These are phyloP conservation scores for Trichomonas vaginalis DNA, from an alignment of 208 protist species.

Conservation along the genomic window DNA sequence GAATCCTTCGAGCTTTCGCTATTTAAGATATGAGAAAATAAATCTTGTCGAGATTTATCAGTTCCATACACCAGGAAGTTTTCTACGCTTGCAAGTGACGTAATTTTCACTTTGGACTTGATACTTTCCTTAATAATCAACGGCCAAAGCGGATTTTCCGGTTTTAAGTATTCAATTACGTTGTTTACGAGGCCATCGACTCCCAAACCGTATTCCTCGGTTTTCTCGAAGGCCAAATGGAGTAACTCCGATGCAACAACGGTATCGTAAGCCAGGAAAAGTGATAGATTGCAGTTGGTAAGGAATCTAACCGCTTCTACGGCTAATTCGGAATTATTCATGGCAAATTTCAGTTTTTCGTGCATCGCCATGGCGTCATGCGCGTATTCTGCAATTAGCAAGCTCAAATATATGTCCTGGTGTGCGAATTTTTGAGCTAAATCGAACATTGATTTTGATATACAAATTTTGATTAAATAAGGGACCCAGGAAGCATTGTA, in stretches of 20 bases:
- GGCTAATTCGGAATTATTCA: not conserved
- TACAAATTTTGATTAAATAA: not conserved
- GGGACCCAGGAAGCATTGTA: not conserved
- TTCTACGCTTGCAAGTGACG: not conserved
- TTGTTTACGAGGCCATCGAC: not conserved
- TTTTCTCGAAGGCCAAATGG: not conserved
- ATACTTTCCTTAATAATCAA: not conserved
- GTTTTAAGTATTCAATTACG: not conserved
- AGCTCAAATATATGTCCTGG: not conserved
- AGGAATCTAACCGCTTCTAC: not conserved
- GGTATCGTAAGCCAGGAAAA: not conserved
- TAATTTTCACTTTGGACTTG: not conserved
- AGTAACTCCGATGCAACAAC: not conserved
- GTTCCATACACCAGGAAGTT: not conserved
- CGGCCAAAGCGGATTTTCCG: not conserved
- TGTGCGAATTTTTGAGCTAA: not conserved
- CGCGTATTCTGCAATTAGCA: not conserved
- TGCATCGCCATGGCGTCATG: not conserved
- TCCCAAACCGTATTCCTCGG: not conserved
- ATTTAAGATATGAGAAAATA: not conserved
- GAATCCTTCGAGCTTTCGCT: not conserved
- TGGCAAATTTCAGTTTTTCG: not conserved
- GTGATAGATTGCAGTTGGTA: not conserved
- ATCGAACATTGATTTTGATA: not conserved
- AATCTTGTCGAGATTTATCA: not conserved